These are phyloP conservation scores for Aegilops longissima DNA, from an alignment of 176 grass and related monocot genomes.

Conservation along the genomic window DNA sequence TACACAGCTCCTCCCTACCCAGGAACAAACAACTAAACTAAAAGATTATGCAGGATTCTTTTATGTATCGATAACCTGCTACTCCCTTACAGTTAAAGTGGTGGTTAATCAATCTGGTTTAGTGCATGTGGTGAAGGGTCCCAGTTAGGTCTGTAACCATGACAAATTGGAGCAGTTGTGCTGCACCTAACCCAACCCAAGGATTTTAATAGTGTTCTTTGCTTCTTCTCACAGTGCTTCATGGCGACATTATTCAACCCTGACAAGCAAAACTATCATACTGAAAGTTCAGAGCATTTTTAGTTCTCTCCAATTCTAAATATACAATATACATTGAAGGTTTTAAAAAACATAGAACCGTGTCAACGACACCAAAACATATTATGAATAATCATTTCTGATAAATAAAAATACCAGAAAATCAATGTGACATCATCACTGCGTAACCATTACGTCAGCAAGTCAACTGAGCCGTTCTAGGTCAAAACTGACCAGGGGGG, in stretches of 20 bases:
- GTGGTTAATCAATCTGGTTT: background rate
- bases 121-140: conserved; percentile 21
- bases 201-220: background rate
- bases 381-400: no score
- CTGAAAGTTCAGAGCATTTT: background rate
- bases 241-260: background rate
- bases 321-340: no score
- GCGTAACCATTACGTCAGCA: no score
- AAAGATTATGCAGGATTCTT: background rate
- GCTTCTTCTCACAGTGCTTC: background rate
- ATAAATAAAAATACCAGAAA: no score
- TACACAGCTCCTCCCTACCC: no score
- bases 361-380: background rate
- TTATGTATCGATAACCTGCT: background rate
- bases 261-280: conserved; percentile 4
- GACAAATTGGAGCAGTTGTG: background rate
- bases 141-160: conserved; percentile 26
- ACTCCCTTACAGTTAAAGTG: background rate
- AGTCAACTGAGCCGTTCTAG: no score
- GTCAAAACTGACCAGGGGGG: no score
- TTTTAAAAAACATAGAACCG: no score
- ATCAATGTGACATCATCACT: no score
- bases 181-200: no score
- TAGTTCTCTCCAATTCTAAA: background rate
- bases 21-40: background rate